These are phyloP conservation scores for Waltergamsia citrina DNA, from an alignment of 2,329 filamentous ascomycete species.

Conservation along the genomic window DNA sequence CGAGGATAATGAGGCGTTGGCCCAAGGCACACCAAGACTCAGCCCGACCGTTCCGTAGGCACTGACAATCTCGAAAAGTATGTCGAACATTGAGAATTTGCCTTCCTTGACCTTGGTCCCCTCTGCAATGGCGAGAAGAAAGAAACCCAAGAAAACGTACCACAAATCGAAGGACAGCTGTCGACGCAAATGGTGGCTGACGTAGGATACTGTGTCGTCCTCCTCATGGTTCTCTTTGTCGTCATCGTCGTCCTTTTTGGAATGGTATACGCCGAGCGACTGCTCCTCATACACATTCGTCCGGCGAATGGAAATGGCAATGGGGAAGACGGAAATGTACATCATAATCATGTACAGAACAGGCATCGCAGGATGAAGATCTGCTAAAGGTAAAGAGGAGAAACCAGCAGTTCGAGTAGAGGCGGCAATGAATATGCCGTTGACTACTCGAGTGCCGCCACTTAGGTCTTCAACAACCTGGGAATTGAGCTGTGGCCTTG, in stretches of 20 bases:
- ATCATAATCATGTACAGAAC: constrained; percentile 97
- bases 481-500: constrained; percentile 52
- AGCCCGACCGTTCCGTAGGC: constrained; percentile 93
- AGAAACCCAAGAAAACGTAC: constrained; percentile 91
- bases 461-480: constrained; percentile 58
- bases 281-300: constrained; percentile 97
- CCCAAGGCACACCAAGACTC: constrained; percentile 68
- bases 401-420: constrained; percentile 90
- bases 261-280: constrained; percentile 64
- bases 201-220: constrained; percentile 63
- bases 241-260: constrained; percentile 36
- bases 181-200: constrained; percentile 81
- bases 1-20: constrained; percentile 72
- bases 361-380: constrained; percentile 82
- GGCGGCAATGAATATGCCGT: constrained; percentile 83
- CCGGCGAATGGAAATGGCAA: constrained; percentile 86
- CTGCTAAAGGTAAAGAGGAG: constrained; percentile 65
- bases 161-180: constrained; percentile 96
- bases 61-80: constrained; percentile 79
- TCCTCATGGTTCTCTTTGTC: constrained; percentile 14
- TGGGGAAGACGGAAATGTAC: constrained; percentile 97
- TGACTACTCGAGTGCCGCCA: constrained; percentile 66
- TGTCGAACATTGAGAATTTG: constrained; percentile 58
- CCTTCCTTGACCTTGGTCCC: constrained; percentile 55
- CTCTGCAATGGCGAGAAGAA: constrained; percentile 86